phyloP scores from a whole-genome alignment of 2,329 filamentous ascomycete genomes.

The Westerdykella sp. region DNA sequence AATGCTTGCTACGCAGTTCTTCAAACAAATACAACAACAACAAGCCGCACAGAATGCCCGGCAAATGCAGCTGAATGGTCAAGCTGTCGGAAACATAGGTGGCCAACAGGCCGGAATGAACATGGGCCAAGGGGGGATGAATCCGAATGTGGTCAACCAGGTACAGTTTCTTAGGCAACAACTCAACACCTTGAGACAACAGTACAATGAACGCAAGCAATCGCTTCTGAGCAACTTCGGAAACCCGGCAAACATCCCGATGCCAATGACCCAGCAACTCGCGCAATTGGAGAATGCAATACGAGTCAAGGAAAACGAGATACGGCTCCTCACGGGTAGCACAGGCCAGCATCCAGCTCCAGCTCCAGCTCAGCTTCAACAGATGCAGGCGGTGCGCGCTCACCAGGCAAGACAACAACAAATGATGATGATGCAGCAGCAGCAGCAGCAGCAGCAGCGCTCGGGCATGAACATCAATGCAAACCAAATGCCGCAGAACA shows the following conservation, averaged over 20 bases:
- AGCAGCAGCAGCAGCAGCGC: constrained; percentile 21
- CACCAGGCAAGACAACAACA: constrained; percentile 31
- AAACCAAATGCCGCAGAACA: constrained; percentile 17
- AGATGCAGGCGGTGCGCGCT: constrained; percentile 8
- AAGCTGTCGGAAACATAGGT: constrained; percentile 11
- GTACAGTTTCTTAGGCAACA: constrained; percentile 21
- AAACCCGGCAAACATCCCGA: constrained; percentile 15
- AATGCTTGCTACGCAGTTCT: constrained; percentile 21
- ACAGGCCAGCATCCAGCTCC: background rate
- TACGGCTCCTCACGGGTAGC: background rate
- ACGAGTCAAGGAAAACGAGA: background rate
- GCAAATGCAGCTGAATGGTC: constrained; percentile 7
- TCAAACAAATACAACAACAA: constrained; percentile 18
- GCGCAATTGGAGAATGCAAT: constrained; percentile 10
- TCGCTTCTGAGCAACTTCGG: constrained; percentile 19
- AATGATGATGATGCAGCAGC: constrained; percentile 28
- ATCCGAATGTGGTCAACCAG: background rate
- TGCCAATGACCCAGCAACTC: constrained; percentile 30
- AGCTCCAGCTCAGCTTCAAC: background rate
- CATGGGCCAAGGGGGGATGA: constrained; percentile 22
- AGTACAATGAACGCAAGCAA: constrained; percentile 11
- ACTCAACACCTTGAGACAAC: constrained; percentile 4
- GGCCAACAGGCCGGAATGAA: constrained; percentile 18
- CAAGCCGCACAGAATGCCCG: constrained; percentile 26
- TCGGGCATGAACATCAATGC: constrained; percentile 11